phyloP scores from a whole-genome alignment of 1,139 yeast genomes.

The Maudiozyma humilis region DNA sequence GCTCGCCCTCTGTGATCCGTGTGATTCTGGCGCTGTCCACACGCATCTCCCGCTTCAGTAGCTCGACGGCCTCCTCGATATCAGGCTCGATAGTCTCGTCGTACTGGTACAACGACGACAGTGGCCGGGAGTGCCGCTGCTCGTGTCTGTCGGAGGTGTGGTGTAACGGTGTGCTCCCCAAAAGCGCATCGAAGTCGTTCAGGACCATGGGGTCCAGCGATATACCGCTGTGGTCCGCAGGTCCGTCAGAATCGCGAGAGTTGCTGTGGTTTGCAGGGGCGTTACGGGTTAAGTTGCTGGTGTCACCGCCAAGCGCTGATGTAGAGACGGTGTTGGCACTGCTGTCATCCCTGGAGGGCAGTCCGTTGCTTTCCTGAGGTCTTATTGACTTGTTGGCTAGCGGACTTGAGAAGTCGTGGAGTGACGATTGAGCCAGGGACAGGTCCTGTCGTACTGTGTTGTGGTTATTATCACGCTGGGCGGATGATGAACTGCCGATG shows the following conservation, averaged over 20 bases:
- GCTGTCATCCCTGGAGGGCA: not conserved
- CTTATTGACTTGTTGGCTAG: too few species aligned
- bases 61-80: conserved; percentile 18
- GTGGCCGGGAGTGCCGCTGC: conserved; percentile 1
- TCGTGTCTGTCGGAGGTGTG: not conserved
- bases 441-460: conserved; percentile 1
- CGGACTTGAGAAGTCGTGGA: not conserved
- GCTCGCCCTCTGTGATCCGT: not conserved
- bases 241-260: not conserved
- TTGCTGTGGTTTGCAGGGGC: not conserved
- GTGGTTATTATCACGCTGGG: too few species aligned
- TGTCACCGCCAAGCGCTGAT: not conserved
- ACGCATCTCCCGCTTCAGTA: conserved; percentile 15
- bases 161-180: conserved; percentile 2
- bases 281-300: too few species aligned
- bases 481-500: too few species aligned
- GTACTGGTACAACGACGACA: conserved; percentile 6
- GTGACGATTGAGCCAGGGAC: too few species aligned
- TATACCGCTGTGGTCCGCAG: not conserved
- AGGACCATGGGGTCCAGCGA: not conserved
- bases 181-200: not conserved
- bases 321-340: not conserved
- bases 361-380: too few species aligned
- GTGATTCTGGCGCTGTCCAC: not conserved
- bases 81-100: conserved; percentile 17